These are phyloP conservation scores for Aspergillus texensis DNA, from an alignment of 2,329 filamentous ascomycete species.

Conservation along the genomic window DNA sequence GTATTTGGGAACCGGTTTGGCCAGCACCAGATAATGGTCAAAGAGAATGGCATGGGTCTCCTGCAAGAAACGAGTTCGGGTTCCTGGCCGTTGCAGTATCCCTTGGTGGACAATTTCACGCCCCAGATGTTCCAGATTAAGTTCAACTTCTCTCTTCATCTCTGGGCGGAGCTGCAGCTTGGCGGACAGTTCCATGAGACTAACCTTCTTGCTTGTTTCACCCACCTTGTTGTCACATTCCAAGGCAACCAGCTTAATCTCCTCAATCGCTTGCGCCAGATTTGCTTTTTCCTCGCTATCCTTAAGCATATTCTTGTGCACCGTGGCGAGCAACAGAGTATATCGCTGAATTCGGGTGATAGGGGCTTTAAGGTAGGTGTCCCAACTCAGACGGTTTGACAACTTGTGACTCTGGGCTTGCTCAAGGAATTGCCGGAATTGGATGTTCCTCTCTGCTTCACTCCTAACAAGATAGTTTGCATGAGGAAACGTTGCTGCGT, in stretches of 20 bases:
- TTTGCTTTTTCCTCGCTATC: conserved; percentile 91
- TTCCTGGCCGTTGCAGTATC: conserved; percentile 84
- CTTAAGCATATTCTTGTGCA: conserved; percentile 78
- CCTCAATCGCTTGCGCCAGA: conserved; percentile 79
- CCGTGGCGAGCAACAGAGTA: conserved; percentile 76
- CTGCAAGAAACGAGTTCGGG: conserved; percentile 87
- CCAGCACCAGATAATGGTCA: conserved; percentile 92
- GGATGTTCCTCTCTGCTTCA: conserved; percentile 79
- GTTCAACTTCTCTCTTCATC: conserved; percentile 77
- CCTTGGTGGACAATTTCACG: conserved; percentile 86
- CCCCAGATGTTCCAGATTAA: conserved; percentile 93
- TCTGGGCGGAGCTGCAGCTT: conserved; percentile 85
- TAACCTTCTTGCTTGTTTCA: conserved; percentile 88
- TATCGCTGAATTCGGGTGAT: conserved; percentile 93
- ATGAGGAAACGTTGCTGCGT: conserved; percentile 82
- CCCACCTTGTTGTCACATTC: conserved; percentile 93
- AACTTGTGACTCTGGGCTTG: conserved; percentile 75
- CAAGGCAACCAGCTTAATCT: conserved; percentile 84
- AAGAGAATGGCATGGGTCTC: conserved; percentile 93
- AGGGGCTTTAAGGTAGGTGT: conserved; percentile 89
- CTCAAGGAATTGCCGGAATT: conserved; percentile 85
- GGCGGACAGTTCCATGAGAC: conserved; percentile 78
- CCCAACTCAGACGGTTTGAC: conserved; percentile 85
- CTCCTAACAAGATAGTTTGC: conserved; percentile 81
- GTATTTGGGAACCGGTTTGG: conserved; percentile 78